phyloP scores from a whole-genome alignment of 345 rosid genomes.

The Eutrema japonicum region DNA sequence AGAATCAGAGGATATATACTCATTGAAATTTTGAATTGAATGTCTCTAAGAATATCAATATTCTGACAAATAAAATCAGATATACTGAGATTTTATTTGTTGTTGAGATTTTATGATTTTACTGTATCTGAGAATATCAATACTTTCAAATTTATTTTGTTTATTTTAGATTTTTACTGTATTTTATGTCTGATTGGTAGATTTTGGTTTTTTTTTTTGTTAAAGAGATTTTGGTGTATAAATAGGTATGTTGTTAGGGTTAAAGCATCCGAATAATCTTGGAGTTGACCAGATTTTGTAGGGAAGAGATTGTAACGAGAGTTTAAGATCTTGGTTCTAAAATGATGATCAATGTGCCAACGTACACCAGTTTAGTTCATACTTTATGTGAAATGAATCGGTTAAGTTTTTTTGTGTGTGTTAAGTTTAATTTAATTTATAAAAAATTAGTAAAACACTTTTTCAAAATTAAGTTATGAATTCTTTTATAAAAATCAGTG shows the following conservation, averaged over 20 bases:
- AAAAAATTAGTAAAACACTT: background rate
- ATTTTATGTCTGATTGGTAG: too few species aligned
- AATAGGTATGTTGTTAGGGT: background rate
- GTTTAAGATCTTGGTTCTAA: background rate
- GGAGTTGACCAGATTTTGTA: background rate
- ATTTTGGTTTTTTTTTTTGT: too few species aligned
- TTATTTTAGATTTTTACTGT: background rate
- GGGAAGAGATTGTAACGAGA: background rate
- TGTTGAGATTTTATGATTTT: slow-evolving; percentile 9
- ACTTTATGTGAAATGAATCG: background rate
- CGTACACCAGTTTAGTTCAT: background rate
- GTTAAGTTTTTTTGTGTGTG: too few species aligned
- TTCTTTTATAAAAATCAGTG: background rate
- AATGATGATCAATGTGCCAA: background rate
- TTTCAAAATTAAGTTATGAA: background rate
- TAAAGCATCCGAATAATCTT: background rate
- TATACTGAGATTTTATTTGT: slow-evolving; percentile 1
- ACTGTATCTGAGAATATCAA: background rate
- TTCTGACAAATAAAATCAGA: background rate
- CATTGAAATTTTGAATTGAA: slow-evolving; percentile 13
- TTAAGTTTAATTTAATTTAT: background rate
- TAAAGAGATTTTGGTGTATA: too few species aligned
- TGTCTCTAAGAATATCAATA: background rate
- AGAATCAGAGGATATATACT: background rate
- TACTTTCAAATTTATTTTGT: background rate